These are phyloP conservation scores for Theileria orientalis DNA, from an alignment of 169 alveolate genomes.

Conservation along the genomic window DNA sequence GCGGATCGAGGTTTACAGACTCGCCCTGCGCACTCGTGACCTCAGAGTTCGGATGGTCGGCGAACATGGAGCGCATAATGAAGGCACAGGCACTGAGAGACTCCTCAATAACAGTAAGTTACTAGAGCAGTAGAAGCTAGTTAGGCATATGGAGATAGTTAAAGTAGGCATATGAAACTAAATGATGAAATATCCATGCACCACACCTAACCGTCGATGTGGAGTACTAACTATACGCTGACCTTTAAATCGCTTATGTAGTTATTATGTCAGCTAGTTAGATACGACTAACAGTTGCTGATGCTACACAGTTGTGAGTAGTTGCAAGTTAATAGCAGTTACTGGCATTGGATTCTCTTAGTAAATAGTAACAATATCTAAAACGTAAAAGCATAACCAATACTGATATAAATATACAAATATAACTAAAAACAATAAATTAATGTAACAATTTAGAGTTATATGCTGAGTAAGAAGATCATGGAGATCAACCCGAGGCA, in stretches of 20 bases:
- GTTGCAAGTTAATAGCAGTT: background rate
- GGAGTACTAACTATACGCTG: slow-evolving; percentile 1
- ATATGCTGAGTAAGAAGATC: slow-evolving; percentile 97
- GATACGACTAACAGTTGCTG: slow-evolving; percentile 1
- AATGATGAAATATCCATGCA: slow-evolving; percentile 69
- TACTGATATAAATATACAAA: too few relatives aligned
- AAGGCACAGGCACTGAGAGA: slow-evolving; percentile 99
- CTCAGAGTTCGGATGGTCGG: slow-evolving; percentile 99
- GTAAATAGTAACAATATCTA: background rate
- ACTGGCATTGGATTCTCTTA: background rate
- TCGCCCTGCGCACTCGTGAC: slow-evolving; percentile 99
- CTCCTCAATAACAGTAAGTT: slow-evolving; percentile 89
- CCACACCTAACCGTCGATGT: slow-evolving; percentile 62
- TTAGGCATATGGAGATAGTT: background rate
- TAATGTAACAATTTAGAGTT: slow-evolving; percentile 55
- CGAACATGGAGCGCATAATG: slow-evolving; percentile 99
- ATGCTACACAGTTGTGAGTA: too few relatives aligned
- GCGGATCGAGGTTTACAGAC: slow-evolving; percentile 94
- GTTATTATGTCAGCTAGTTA: slow-evolving; percentile 66
- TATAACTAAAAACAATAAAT: too few relatives aligned
- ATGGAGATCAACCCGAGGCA: slow-evolving; percentile 99
- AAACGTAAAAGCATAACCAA: too few relatives aligned
- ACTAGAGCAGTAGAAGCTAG: background rate
- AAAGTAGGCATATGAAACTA: slow-evolving; percentile 3
- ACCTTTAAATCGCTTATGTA: background rate